phyloP scores from a whole-genome alignment of 805 yeast genomes.

The Schizosaccharomyces cryophilus region DNA sequence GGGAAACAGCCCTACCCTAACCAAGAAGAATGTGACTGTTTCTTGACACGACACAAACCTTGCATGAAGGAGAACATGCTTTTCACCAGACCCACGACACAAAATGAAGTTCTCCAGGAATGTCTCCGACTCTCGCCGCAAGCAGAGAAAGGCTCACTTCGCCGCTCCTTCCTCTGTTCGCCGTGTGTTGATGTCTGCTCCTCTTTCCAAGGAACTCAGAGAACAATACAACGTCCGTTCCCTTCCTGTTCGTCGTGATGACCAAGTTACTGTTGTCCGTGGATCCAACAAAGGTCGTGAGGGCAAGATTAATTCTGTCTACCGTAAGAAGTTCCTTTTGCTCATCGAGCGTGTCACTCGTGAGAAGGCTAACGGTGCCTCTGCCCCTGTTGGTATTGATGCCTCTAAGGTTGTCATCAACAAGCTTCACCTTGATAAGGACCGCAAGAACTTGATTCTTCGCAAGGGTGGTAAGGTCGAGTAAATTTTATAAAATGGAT shows the following conservation, averaged over 20 bases:
- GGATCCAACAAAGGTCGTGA: conserved; percentile 99
- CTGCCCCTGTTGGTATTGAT: conserved; percentile 90
- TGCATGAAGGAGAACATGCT: not conserved
- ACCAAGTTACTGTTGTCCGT: conserved; percentile 84
- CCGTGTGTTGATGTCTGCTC: conserved; percentile 89
- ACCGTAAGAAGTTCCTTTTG: conserved; percentile 93
- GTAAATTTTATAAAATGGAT: conserved; percentile 18
- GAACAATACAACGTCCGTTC: conserved; percentile 83
- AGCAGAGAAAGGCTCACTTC: conserved; percentile 99
- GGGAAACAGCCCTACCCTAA: not conserved
- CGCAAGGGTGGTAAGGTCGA: conserved; percentile 90
- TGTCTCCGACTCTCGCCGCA: conserved; percentile 98
- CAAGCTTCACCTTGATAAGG: conserved; percentile 92
- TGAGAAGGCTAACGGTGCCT: conserved; percentile 95
- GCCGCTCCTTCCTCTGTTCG: conserved; percentile 88
- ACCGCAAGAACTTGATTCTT: conserved; percentile 34
- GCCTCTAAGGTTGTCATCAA: conserved; percentile 98
- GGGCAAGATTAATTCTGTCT: conserved; percentile 91
- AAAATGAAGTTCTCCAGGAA: conserved; percentile 18
- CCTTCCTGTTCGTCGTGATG: conserved; percentile 93
- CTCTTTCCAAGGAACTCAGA: conserved; percentile 95
- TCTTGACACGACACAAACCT: not conserved
- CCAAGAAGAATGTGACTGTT: not conserved
- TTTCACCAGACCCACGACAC: conserved; percentile 2
- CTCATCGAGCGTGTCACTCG: conserved; percentile 92